A percentile compares a stretch with the other conserved stretches of the same genome.
Evolutionary conservation across 2,329 filamentous ascomycete species (phyloP).

Genomic region (Tolypocladium cylindrosporum): DNA sequence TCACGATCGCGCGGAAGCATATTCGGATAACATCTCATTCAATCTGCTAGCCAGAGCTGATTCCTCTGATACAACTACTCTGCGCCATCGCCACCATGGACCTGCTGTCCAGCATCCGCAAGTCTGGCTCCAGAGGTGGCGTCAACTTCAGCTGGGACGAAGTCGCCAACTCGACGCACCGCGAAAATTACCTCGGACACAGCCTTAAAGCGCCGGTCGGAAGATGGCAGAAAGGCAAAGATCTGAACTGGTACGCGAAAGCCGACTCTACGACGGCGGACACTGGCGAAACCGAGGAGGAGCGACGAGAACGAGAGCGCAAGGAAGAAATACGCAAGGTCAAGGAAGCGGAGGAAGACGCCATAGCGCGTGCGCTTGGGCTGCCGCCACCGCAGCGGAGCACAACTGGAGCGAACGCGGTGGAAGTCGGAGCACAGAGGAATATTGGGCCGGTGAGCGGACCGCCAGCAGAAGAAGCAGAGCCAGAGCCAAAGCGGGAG

Average conservation of each 20-base stretch:
- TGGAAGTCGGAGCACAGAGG: constrained; percentile 45
- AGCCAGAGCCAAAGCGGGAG: constrained; percentile 15
- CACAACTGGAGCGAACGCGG: constrained; percentile 53
- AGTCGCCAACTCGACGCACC: constrained; percentile 75
- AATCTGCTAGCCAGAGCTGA: not conserved
- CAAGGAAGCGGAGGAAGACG: constrained; percentile 90
- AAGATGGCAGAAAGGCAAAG: constrained; percentile 76
- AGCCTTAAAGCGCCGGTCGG: constrained; percentile 87
- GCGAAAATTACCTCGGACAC: constrained; percentile 85
- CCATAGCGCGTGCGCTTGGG: constrained; percentile 73
- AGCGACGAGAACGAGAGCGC: constrained; percentile 49
- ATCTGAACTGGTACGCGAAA: constrained; percentile 56
- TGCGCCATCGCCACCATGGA: constrained; percentile 54
- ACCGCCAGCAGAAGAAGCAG: constrained; percentile 13
- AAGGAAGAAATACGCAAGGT: constrained; percentile 70
- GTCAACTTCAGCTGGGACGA: constrained; percentile 97
- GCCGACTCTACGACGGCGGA: constrained; percentile 31
- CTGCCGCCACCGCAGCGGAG: constrained; percentile 58
- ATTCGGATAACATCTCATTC: not conserved
- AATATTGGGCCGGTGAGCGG: constrained; percentile 18
- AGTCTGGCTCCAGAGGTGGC: constrained; percentile 82
- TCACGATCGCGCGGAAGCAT: no score
- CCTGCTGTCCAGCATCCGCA: constrained; percentile 83
- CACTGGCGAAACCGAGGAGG: constrained; percentile 46
- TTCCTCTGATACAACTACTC: no score